Percentiles rank a stretch among this genome's conserved stretches.
These are phyloP conservation scores for Starmerella vitae DNA, from an alignment of 805 yeast genomes.

Conservation along the genomic window DNA sequence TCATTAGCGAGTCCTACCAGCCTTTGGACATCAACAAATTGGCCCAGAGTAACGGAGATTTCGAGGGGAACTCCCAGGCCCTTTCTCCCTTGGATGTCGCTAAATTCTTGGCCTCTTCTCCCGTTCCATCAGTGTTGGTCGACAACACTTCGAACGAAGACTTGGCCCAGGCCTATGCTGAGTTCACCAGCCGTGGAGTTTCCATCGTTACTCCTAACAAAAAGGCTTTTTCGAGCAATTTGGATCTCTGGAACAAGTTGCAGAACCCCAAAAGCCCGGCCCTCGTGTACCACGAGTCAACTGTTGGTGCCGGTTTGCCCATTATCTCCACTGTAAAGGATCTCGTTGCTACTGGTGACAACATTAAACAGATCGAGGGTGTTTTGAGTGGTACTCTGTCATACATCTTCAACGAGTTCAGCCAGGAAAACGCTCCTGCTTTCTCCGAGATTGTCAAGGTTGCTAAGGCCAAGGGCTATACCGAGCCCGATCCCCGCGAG, in stretches of 20 bases:
- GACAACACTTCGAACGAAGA: conserved; percentile 86
- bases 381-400: conserved; percentile 93
- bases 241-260: conserved; percentile 62
- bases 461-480: conserved; percentile 87
- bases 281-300: conserved; percentile 91
- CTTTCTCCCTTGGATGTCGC: conserved; percentile 47
- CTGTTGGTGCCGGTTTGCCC: conserved; percentile 98
- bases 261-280: conserved; percentile 48
- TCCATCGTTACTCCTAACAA: conserved; percentile 97
- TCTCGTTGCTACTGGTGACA: conserved; percentile 83
- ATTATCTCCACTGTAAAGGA: conserved; percentile 80
- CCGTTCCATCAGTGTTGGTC: conserved; percentile 65
- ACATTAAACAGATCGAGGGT: conserved; percentile 84
- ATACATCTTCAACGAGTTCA: conserved; percentile 86
- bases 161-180: conserved; percentile 65
- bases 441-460: conserved; percentile 81
- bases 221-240: conserved; percentile 80
- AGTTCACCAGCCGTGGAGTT: conserved; percentile 59
- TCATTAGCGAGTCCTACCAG: conserved; percentile 52
- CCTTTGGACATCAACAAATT: conserved; percentile 56
- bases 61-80: conserved; percentile 36
- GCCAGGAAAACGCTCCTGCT: conserved; percentile 49
- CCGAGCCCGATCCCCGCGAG: conserved; percentile 99
- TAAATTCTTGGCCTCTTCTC: conserved; percentile 48
- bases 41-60: conserved; percentile 43